phyloP scores from a whole-genome alignment of 495 filamentous ascomycete species.

The Xylaria longipes region DNA sequence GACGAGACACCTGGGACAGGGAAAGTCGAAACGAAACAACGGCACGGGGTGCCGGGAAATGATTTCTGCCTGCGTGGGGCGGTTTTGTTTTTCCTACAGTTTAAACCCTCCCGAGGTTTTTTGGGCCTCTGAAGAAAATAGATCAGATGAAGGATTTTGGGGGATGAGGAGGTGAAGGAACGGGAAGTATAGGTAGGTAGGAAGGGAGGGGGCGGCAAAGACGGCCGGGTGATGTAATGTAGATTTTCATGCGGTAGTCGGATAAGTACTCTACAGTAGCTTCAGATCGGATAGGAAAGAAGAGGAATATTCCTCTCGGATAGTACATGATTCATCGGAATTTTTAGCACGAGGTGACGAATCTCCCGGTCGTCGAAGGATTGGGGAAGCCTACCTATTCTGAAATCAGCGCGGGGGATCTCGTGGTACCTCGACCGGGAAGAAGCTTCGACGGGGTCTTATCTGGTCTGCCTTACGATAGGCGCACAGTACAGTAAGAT shows the following conservation, averaged over 20 bases:
- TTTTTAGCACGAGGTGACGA: not conserved
- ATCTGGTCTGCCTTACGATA: not conserved
- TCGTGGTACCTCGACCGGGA: not conserved
- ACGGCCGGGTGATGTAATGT: not conserved
- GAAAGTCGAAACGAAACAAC: conserved; percentile 20
- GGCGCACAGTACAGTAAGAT: not conserved
- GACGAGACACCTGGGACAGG: not conserved
- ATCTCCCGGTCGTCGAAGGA: not conserved
- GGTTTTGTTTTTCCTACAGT: not conserved
- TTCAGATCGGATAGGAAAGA: conserved; percentile 4
- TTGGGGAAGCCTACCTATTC: not conserved
- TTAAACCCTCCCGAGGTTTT: not conserved
- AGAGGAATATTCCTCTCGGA: not conserved
- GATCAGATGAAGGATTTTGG: conserved; percentile 18
- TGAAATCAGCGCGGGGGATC: not conserved
- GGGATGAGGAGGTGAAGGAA: conserved; percentile 10
- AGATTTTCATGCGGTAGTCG: not conserved
- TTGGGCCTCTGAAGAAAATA: not conserved
- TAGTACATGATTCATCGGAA: not conserved
- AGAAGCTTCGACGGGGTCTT: not conserved
- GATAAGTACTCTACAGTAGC: conserved; percentile 9
- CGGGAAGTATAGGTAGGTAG: not conserved
- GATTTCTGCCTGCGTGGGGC: not conserved
- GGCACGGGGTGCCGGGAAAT: not conserved
- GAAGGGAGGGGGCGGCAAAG: not conserved